Evolutionary conservation across 176 grass and related monocot genomes (phyloP), one percentile per base, ranked within the genome.

Genomic region (Phragmites australis): DNA sequence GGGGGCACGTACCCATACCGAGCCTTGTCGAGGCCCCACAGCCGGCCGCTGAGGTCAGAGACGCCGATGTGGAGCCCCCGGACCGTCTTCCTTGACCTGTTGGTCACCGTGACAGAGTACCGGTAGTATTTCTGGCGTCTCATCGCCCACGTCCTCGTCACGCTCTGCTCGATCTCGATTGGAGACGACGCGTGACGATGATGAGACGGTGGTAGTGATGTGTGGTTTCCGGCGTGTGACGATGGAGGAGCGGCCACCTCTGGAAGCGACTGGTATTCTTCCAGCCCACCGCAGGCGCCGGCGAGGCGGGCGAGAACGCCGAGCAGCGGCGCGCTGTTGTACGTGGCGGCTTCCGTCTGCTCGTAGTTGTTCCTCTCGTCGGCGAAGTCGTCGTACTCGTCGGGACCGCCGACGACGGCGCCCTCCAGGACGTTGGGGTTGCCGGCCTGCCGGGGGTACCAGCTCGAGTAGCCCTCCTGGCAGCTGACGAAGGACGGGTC

Each of bases 321-420:
- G 80, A 94, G 70, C 64, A 98, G 82, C 12, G 95, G 95, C 21
- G 95, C 95, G 72, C 70, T 91, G 83, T 98, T 98, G 70, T 98
- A 98, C 25, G 95, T 98, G 60, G 95, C 83, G 0, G 92, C 90
- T 79, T 98, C 95, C 0, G 95, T 98, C 81, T 98, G 95, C 72
- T 98, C 81, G 68, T 93, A 98, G 87, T 98, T 98, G 60, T 98
- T 83, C 8, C 95, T 76, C 69, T 93, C 86, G 57, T 98, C 95
- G 41, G 88, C 90, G 57, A 98, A 98, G 65, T 94, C 83, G 52
- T 98, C 95, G 74, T 91, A 87, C 70, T 85, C 88, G 30, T 92
- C 95, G 9, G 95, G 95, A 47, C 95, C 95, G 23, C 95, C 95
- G 44, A 98, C 95, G 22, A 94, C 46, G 78, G 95, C 95, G 71